Conservation (phyloP, 75 land plant species). For the Chamaecyparis obtusa region DNA sequence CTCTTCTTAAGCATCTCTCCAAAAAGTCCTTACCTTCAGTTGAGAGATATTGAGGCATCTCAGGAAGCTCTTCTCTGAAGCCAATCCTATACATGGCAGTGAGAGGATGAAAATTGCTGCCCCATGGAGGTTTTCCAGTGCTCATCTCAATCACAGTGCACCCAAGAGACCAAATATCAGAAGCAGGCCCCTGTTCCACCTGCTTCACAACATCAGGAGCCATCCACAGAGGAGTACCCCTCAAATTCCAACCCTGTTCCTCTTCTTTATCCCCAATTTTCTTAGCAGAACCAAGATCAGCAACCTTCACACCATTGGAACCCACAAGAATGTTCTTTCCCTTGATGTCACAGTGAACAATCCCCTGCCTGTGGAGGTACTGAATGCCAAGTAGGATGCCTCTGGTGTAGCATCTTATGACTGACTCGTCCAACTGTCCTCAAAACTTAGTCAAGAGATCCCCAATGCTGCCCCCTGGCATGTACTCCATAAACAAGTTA, state of each 20-base stretch:
- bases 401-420: conserved; percentile 26
- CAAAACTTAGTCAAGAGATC: not conserved
- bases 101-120: not conserved
- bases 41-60: conserved; percentile 25
- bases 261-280: not conserved
- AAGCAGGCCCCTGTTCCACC: conserved; percentile 31
- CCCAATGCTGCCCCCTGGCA: conserved; percentile 53
- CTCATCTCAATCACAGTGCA: conserved; percentile 60
- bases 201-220: conserved; percentile 35
- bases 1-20: conserved; percentile 25
- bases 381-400: conserved; percentile 36
- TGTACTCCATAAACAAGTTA: conserved; percentile 64
- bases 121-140: conserved; percentile 50
- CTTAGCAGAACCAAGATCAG: conserved; percentile 80
- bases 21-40: conserved; percentile 29
- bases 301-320: conserved; percentile 47
- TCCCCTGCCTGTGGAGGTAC: conserved; percentile 39
- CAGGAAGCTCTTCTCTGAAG: conserved; percentile 13
- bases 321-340: conserved; percentile 62
- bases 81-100: conserved; percentile 17
- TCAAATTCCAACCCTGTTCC: not conserved
- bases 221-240: conserved; percentile 40
- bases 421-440: conserved; percentile 21
- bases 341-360: conserved; percentile 75
- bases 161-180: conserved; percentile 68